These are phyloP conservation scores for Triangularia setosa DNA, from an alignment of 2,329 filamentous ascomycete species.

Conservation along the genomic window DNA sequence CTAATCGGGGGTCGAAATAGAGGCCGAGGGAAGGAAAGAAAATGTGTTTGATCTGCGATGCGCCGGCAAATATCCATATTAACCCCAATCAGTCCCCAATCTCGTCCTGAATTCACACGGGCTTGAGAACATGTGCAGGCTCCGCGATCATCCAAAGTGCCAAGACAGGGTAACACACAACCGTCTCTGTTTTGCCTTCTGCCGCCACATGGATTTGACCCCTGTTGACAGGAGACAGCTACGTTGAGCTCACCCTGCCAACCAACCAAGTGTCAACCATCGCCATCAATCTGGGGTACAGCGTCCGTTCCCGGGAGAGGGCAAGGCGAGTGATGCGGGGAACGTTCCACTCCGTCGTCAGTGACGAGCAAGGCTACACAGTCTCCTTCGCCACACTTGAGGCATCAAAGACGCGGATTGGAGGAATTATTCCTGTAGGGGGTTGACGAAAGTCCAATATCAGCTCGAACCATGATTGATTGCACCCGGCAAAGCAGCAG, in stretches of 20 bases:
- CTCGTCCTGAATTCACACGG: conserved; percentile 13
- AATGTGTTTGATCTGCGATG: conserved; percentile 19
- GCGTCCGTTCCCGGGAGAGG: conserved; percentile 7
- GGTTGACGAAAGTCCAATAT: conserved; percentile 19
- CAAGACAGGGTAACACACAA: conserved; percentile 15
- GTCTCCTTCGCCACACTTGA: conserved; percentile 3
- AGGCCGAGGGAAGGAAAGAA: conserved; percentile 7
- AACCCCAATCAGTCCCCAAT: conserved; percentile 20
- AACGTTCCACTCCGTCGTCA: conserved; percentile 16
- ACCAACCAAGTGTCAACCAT: conserved; percentile 5
- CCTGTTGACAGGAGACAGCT: background rate
- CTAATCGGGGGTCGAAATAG: conserved; percentile 22
- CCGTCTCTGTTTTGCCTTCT: conserved; percentile 7
- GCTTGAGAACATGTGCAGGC: background rate
- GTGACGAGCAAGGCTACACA: conserved; percentile 10
- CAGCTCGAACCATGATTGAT: conserved; percentile 20
- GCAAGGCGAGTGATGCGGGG: conserved; percentile 19
- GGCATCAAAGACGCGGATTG: background rate
- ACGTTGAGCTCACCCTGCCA: conserved; percentile 1
- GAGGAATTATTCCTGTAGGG: background rate
- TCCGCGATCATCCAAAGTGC: conserved; percentile 26
- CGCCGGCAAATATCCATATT: conserved; percentile 29
- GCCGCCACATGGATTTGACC: conserved; percentile 7
- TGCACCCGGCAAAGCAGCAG: conserved; percentile 22
- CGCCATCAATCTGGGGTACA: background rate